phyloP scores from a whole-genome alignment of 331 rosid genomes.

The Arachis monticola region DNA sequence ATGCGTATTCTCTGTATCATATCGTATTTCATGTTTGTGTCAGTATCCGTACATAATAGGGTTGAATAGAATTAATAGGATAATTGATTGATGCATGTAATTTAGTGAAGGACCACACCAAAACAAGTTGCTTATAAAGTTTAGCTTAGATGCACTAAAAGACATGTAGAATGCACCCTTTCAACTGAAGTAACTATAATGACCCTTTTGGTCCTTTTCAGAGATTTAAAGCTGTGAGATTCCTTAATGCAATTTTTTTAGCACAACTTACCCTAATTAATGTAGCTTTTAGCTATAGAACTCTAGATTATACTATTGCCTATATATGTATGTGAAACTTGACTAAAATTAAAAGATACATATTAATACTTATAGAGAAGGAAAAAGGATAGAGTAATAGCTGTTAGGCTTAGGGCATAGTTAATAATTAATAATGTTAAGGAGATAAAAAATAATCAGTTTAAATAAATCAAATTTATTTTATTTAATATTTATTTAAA shows the following conservation, averaged over 20 bases:
- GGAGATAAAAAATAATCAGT: no score
- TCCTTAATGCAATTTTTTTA: background rate
- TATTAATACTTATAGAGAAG: no score
- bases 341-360: background rate
- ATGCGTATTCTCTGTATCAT: no score
- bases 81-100: background rate
- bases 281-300: no score
- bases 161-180: background rate
- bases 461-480: no score
- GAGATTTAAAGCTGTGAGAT: background rate
- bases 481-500: no score
- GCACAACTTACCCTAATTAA: background rate
- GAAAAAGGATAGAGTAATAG: no score
- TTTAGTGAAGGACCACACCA: constrained; percentile 1
- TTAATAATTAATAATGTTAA: no score
- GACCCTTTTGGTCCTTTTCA: background rate
- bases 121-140: background rate
- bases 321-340: background rate
- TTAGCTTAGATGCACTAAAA: background rate
- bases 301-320: no score
- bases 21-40: no score
- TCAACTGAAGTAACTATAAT: background rate
- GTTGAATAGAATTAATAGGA: background rate
- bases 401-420: no score
- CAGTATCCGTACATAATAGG: no score